These are phyloP conservation scores for Wickerhamiella lipophila DNA, from an alignment of 805 yeast genomes.

Conservation along the genomic window DNA sequence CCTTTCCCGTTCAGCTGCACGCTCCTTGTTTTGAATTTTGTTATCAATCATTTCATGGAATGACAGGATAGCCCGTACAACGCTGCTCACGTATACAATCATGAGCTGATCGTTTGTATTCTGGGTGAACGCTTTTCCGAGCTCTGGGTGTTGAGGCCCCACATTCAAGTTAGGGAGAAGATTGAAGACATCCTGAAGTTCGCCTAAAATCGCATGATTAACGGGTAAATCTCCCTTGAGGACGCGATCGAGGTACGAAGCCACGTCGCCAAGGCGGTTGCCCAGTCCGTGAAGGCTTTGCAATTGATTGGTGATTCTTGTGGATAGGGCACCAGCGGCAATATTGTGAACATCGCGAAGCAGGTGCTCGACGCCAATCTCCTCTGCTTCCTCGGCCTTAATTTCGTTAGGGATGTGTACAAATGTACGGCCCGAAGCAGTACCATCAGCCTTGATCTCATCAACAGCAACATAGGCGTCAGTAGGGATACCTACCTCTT, in stretches of 20 bases:
- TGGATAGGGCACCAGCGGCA: constrained; percentile 85
- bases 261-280: constrained; percentile 64
- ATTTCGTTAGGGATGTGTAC: constrained; percentile 84
- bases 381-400: constrained; percentile 98
- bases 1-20: constrained; percentile 21
- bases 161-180: constrained; percentile 64
- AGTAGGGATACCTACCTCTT: constrained; percentile 82
- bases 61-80: constrained; percentile 89
- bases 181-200: constrained; percentile 88
- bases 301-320: constrained; percentile 77
- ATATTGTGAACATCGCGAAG: constrained; percentile 90
- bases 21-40: constrained; percentile 63
- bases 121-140: constrained; percentile 71
- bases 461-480: constrained; percentile 90
- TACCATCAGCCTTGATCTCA: constrained; percentile 92
- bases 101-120: constrained; percentile 94
- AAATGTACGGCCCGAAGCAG: constrained; percentile 83
- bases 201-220: constrained; percentile 81
- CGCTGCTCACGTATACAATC: constrained; percentile 78
- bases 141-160: constrained; percentile 23
- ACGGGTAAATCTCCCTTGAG: constrained; percentile 62
- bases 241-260: constrained; percentile 63
- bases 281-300: constrained; percentile 79
- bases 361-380: constrained; percentile 95
- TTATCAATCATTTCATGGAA: constrained; percentile 95